phyloP scores from a whole-genome alignment of 805 yeast species.

The Starmerella apis region DNA sequence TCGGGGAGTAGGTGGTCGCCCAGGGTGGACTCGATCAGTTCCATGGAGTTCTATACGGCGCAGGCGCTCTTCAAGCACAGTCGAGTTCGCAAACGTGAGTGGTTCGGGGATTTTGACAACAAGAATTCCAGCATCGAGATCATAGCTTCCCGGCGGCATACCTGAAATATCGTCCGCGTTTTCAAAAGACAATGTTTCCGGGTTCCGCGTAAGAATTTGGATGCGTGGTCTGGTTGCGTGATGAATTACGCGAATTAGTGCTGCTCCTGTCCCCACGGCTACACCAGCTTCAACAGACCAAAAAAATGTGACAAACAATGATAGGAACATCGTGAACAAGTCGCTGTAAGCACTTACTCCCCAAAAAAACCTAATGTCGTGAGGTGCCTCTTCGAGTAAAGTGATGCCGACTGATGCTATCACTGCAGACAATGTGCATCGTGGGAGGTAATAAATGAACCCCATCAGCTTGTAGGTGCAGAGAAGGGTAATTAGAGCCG shows the following conservation, averaged over 20 bases:
- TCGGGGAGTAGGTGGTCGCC: conserved; percentile 43
- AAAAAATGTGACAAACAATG: conserved; percentile 52
- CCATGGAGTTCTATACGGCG: conserved; percentile 68
- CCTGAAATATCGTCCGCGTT: conserved; percentile 57
- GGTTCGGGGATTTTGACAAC: conserved; percentile 82
- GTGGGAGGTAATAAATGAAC: conserved; percentile 62
- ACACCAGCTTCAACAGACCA: conserved; percentile 85
- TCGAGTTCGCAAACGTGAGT: conserved; percentile 73
- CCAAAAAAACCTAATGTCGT: conserved; percentile 64
- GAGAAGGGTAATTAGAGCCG: conserved; percentile 65
- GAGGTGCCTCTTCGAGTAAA: conserved; percentile 74
- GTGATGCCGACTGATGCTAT: conserved; percentile 69
- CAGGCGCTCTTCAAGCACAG: conserved; percentile 58
- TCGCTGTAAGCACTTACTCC: conserved; percentile 68
- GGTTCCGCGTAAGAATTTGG: conserved; percentile 65
- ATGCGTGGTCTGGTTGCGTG: conserved; percentile 75
- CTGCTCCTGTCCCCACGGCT: conserved; percentile 72
- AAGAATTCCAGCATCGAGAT: conserved; percentile 53
- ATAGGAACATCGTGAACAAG: conserved; percentile 53
- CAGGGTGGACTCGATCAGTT: conserved; percentile 64
- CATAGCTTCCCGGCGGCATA: conserved; percentile 7
- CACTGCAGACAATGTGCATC: conserved; percentile 68
- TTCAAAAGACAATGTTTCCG: conserved; percentile 50
- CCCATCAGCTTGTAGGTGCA: conserved; percentile 52
- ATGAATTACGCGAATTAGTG: conserved; percentile 65